Base-by-base conservation (phyloP, 2,329 filamentous ascomycete genomes). In the Bertia moriformis region DNA sequence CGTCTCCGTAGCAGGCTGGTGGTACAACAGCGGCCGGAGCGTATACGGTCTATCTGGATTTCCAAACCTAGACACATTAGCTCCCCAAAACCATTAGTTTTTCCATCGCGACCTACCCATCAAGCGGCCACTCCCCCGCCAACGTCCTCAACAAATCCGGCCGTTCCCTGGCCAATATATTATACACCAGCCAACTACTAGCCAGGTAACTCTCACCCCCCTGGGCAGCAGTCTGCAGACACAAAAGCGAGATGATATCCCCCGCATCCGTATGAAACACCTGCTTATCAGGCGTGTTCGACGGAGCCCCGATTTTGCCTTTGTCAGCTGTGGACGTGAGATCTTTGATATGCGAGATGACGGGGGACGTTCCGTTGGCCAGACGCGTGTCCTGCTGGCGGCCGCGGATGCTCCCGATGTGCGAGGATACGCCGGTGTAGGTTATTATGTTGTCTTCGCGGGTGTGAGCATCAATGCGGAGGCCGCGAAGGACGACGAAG, bases 301-400 rank as follows among this genome's bases (percentile, higher is more conserved):
- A 69, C 0, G 72, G 72, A 1, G 66, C 64, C 2, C 72, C 71
- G 37, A 78, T 76, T 3, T 58, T 55, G 14, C 50, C 51, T 14
- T 55, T 49, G 4, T 55, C 52, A 7, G 52, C 45, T 2, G 58
- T 49, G 10, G 51, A 49, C 1, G 54, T 61, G 4, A 82, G 58
- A 44, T 83, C 75, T 50, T 73, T 80, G 55, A 82, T 73, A 44
- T 82, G 76, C 2, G 65, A 59, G 2, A 75, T 51, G 4, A 73
- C 65, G 0, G 72, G 66, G 35, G 72, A 69, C 1, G 65, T 65
- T 0, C 59, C 57, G n/a, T 56, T 45, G 14, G 65, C 67, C 2
- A 64, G 46, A 41, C 56, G 59, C 15, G 58, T 57, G 38, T 56
- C 57, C 47, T 64, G 58, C 43, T 66, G 63, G 3, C 58, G 54